Conservation (phyloP, 164 flowering plant genomes). For the Stephania japonica region DNA sequence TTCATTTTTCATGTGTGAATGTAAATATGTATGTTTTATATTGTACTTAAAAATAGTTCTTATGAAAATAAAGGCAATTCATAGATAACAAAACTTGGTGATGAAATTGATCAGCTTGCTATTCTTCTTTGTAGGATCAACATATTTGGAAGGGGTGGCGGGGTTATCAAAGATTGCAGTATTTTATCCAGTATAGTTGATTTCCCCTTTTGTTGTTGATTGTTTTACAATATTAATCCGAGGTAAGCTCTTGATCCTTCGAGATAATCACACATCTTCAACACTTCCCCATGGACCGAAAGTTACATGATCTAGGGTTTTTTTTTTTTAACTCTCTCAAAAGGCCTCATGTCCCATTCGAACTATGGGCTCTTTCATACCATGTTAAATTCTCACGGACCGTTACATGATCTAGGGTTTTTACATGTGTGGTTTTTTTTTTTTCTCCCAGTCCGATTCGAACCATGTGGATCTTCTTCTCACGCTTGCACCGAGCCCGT, state of each 20-base stretch:
- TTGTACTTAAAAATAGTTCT: background rate
- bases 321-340: too few species aligned
- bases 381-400: too few species aligned
- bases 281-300: too few species aligned
- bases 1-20: background rate
- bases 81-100: background rate
- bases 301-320: too few species aligned
- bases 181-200: conserved; percentile 9
- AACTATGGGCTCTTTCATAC: too few species aligned
- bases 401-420: too few species aligned
- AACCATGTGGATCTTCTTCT: too few species aligned
- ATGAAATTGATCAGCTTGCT: background rate
- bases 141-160: conserved; percentile 11
- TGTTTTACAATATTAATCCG: conserved; percentile 12
- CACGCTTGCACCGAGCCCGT: too few species aligned
- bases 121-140: conserved; percentile 12
- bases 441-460: too few species aligned
- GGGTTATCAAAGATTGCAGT: conserved; percentile 11
- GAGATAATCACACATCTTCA: too few species aligned
- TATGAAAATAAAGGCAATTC: background rate
- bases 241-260: conserved; percentile 14
- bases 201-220: conserved; percentile 10
- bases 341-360: too few species aligned
- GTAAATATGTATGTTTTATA: background rate
- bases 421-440: too few species aligned